Conservation (phyloP, 2,329 filamentous ascomycete genomes). For the Juglanconis juglandina region DNA sequence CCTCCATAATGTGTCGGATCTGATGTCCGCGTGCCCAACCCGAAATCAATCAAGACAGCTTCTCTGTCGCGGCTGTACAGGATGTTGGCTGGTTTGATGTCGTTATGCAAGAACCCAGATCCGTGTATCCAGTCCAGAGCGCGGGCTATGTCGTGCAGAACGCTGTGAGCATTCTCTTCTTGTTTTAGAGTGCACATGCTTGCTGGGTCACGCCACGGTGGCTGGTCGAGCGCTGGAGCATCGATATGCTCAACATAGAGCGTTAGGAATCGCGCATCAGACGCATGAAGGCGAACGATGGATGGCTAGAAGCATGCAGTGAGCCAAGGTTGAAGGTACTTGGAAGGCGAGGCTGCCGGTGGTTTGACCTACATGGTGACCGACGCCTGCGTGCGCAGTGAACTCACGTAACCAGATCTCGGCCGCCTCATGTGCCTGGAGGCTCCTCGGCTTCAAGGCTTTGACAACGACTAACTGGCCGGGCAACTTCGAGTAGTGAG, state of each 20-base stretch:
- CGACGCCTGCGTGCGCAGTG: not conserved
- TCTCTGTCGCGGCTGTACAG: not conserved
- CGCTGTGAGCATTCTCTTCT: not conserved
- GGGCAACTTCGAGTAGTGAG: not conserved
- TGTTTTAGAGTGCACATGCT: not conserved
- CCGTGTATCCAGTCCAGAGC: not conserved
- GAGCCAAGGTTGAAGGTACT: not conserved
- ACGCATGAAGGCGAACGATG: not conserved
- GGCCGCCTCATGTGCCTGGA: not conserved
- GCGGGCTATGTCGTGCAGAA: not conserved
- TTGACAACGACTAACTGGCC: not conserved
- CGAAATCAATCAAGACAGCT: not conserved
- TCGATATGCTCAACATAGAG: not conserved
- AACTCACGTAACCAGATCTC: not conserved
- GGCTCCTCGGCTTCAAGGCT: not conserved
- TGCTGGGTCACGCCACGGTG: not conserved
- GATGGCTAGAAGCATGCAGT: not conserved
- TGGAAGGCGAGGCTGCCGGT: too few relatives aligned
- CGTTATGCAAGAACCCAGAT: not conserved
- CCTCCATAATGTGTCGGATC: not conserved
- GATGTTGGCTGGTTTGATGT: conserved; percentile 1
- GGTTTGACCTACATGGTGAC: not conserved
- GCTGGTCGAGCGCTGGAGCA: not conserved
- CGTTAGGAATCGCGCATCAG: not conserved
- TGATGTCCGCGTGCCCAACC: not conserved